These are phyloP conservation scores for Gossypium trilobum DNA, from an alignment of 441 rosid genomes.

Conservation along the genomic window DNA sequence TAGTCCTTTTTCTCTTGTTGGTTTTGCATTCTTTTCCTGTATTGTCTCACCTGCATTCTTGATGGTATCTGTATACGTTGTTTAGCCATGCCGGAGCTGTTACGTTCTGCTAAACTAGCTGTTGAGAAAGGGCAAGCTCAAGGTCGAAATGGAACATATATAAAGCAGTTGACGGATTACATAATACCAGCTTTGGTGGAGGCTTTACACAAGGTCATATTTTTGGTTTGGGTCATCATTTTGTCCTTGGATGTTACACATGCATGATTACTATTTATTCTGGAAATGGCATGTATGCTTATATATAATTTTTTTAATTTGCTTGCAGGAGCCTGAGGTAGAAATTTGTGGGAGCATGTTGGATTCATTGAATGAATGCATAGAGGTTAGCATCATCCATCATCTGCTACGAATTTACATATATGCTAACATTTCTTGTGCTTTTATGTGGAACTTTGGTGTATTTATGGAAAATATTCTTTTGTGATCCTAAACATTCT, in stretches of 20 bases:
- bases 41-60: constrained; percentile 1
- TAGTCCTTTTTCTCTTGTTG: constrained; percentile 4
- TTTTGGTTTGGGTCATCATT: constrained; percentile 6
- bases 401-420: neutral
- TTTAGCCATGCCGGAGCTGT: constrained; percentile 51
- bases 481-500: neutral
- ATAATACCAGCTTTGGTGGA: constrained; percentile 47
- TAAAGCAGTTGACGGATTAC: constrained; percentile 53
- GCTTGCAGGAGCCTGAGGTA: constrained; percentile 51
- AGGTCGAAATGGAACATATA: constrained; percentile 43
- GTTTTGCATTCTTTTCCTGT: constrained; percentile 2
- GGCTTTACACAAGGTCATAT: constrained; percentile 48
- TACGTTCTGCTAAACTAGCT: constrained; percentile 53
- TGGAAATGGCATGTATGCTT: neutral
- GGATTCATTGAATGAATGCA: constrained; percentile 49
- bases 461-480: neutral
- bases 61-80: neutral
- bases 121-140: constrained; percentile 53
- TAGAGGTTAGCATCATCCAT: constrained; percentile 36
- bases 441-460: neutral
- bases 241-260: neutral
- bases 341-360: constrained; percentile 54
- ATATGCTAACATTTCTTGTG: neutral
- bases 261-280: neutral
- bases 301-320: constrained; percentile 2